Evolutionary conservation across 2,329 filamentous ascomycete species (phyloP), one percentile per base, ranked within the genome.

Genomic region (Colletotrichum falcatum): DNA sequence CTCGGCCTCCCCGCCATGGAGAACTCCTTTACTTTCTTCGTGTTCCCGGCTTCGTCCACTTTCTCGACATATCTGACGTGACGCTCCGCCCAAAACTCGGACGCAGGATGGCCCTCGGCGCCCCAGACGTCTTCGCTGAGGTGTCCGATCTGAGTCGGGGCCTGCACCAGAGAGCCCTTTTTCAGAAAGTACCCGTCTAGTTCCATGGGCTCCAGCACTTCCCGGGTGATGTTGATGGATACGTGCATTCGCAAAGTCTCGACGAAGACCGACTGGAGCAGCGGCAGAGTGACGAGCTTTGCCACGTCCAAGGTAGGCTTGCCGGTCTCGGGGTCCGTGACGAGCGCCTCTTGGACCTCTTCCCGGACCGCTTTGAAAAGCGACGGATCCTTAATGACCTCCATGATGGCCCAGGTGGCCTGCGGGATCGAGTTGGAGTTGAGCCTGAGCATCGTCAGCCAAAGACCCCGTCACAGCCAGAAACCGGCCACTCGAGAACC

Each of bases 351-450:
- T 2, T 37, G 16, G 18, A 74, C 60, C 59, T 79, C 78, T 4
- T 71, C 70, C 2, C 76, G 73, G 5, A 77, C 54, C 2, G 66
- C 72, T 3, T 63, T 16, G 11, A 77, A 66, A 0, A 79, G 72
- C 1, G 53, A 33, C 16, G 65, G 65, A 37, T 79, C 77, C 46
- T 73, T 64, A 54, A 76, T 63, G 2, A 78, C 37, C 49, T 79
- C 75, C 42, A 79, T 76, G 5, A 80, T 28, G 0, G 70, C 63
- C 78, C 78, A 80, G 1, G 72, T 70, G 1, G 74, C 70, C 1
- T 76, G 74, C 0, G 78, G 78, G 2, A 80, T 68, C 0, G 75
- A 73, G 58, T 79, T 79, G 4, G 74, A 72, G 48, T 78, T 64
- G 30, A 77, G n/a, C 71, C 72, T 11, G 74, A 12, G 16, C 1